A percentile compares a stretch with the other conserved stretches of the same genome.
Evolutionary conservation across 805 yeast species (phyloP).

Genomic region (Pichia rugopelliculosa): DNA sequence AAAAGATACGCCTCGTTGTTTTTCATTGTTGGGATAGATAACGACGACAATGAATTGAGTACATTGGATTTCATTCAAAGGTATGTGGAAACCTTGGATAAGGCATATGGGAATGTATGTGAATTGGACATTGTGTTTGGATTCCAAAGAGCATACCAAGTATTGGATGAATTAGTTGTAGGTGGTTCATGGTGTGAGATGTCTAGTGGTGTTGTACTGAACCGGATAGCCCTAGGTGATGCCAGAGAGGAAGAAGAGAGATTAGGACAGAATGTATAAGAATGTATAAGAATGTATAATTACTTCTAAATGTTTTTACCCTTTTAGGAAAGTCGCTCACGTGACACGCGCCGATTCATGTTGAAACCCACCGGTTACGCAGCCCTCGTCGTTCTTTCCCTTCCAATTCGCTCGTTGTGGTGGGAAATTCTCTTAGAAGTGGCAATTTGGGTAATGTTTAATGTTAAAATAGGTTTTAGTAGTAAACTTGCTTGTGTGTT

Average conservation of each 20-base stretch:
- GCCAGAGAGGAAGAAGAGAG: constrained; percentile 34
- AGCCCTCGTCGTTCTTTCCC: not conserved
- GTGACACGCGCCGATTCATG: not conserved
- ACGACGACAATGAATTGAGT: constrained; percentile 77
- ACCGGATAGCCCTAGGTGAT: constrained; percentile 42
- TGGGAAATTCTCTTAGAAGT: too few relatives aligned
- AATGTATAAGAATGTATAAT: too few relatives aligned
- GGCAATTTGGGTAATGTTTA: too few relatives aligned
- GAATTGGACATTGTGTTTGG: constrained; percentile 95
- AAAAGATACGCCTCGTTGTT: constrained; percentile 90
- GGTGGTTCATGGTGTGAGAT: constrained; percentile 87
- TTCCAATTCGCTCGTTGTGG: not conserved
- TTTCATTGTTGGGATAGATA: constrained; percentile 80
- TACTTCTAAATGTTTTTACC: too few relatives aligned
- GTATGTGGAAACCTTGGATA: constrained; percentile 95
- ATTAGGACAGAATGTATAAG: not conserved
- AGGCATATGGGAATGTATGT: constrained; percentile 90
- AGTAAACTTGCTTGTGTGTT: not conserved
- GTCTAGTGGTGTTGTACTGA: constrained; percentile 69
- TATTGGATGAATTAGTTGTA: constrained; percentile 79
- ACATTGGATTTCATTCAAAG: constrained; percentile 85
- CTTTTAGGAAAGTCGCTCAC: not conserved
- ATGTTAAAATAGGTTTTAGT: not conserved
- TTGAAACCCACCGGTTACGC: not conserved
- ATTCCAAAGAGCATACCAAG: constrained; percentile 87